phyloP scores from a whole-genome alignment of 257 asterid genomes.

The Mentha longifolia region DNA sequence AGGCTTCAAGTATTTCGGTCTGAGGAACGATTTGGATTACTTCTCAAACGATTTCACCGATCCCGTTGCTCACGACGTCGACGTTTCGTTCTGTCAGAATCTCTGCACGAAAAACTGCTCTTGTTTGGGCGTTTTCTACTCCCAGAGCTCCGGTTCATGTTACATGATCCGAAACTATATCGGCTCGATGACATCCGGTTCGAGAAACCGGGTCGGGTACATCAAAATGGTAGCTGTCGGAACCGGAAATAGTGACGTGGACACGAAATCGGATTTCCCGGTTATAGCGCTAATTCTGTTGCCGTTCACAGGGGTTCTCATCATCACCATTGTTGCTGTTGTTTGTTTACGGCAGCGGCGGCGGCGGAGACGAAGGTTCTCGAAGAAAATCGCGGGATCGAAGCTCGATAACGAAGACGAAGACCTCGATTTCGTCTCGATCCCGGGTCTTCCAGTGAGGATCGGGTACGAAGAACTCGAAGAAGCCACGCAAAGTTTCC shows the following conservation, averaged over 20 bases:
- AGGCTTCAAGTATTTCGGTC: constrained; percentile 43
- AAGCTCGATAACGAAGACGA: constrained; percentile 39
- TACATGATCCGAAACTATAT: constrained; percentile 47
- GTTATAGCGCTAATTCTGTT: constrained; percentile 47
- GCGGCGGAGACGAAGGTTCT: constrained; percentile 25
- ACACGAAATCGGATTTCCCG: constrained; percentile 42
- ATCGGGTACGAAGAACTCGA: constrained; percentile 53
- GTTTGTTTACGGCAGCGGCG: constrained; percentile 45
- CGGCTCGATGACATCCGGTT: constrained; percentile 50
- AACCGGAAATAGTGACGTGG: neutral
- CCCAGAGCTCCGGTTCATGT: constrained; percentile 63
- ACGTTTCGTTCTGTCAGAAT: constrained; percentile 49
- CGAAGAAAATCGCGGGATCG: constrained; percentile 11
- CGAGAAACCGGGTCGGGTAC: constrained; percentile 51
- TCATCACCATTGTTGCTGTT: constrained; percentile 33
- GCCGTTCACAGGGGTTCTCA: constrained; percentile 52
- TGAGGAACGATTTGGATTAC: constrained; percentile 60
- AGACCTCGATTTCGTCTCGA: constrained; percentile 46
- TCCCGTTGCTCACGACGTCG: constrained; percentile 40
- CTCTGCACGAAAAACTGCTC: constrained; percentile 68
- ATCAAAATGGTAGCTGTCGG: constrained; percentile 43
- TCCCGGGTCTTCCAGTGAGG: constrained; percentile 73
- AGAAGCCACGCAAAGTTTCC: constrained; percentile 62
- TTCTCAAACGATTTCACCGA: constrained; percentile 61
- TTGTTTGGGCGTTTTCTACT: constrained; percentile 64